Evolutionary conservation across 2,329 filamentous ascomycete species (phyloP), one percentile per base, ranked within the genome.

Genomic region (Hypoxylon sp.): DNA sequence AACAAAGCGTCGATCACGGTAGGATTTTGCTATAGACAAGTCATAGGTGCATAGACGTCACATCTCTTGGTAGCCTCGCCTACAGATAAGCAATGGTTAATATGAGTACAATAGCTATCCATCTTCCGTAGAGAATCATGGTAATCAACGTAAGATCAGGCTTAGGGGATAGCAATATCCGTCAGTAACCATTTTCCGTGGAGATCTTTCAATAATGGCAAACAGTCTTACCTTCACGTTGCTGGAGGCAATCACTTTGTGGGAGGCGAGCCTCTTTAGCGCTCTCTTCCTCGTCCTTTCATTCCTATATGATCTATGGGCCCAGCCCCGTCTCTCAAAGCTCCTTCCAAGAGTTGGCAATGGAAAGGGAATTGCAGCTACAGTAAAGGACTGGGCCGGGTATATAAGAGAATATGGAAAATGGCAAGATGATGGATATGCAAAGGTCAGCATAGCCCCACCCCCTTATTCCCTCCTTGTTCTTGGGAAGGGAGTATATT

Each of bases 381-480:
- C n/a, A 19, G n/a, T 17, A 8, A 19, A 17, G 37, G 37, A 42
- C 37, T 42, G 37, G 37, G 37, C 15, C 37, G 37, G 37, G 7
- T 42, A 42, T 42, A 42, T 42, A 17, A 17, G 37, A 19, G 37
- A 42, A 42, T 42, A 42, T n/a, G 37, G 37, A 8, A 17, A 42
- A 42, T 42, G 37, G 37, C 37, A 42, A n/a, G n/a, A 42, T 42
- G 37, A 42, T 8, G 37, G 37, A 8, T 42, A 42, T 42, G 37
- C 6, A 15, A 42, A 17, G 15, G 37, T 42, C 37, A 42, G 37
- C 13, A 42, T 19, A 3, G 1, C 5, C 15, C 37, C n/a, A 32
- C 31, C 31, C 31, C 3, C 37, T 15, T 2, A 7, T 2, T 17
- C 6, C n/a, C n/a, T 1, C 17, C 11, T 42, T 5, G 5, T n/a